Base-by-base conservation (phyloP, 2,329 filamentous ascomycete genomes). In the Colletotrichum caudatum region DNA sequence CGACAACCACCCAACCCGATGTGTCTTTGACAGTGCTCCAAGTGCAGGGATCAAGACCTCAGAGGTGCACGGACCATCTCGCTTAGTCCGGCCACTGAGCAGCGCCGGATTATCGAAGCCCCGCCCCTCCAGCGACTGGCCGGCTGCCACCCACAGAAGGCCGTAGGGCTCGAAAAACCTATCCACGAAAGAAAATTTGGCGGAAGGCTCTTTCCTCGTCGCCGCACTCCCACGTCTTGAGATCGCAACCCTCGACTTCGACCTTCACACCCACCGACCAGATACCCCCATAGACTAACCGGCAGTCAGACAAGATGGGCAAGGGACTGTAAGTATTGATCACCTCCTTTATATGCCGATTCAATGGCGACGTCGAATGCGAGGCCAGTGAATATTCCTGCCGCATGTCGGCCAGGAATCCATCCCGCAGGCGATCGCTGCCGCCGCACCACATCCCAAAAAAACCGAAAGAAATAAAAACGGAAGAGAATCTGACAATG, bases 291-390 rank as follows among this genome's bases (percentile, higher is more conserved):
- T 69, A 71, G 69, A 69, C 69, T 71, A 71, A 71, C 56, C 66
- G 70, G 67, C 70, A 72, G 67, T 72, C 78, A 80, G 82, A 80
- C 80, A 91, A 82, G 80, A 91, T 91, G 89, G 88, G 87, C 82
- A 87, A 89, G 83, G 89, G 89, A 89, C 89, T 87, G 85, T 87
- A 81, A 86, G 85, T 87, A 73, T 59, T 59, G 20, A 56, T 57
- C 23, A 18, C 35, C 29, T 16, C 9, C 20, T n/a, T 20, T 16
- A 5, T 48, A 33, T 8, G 16, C 20, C 3, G 37, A 53, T 35
- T 64, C 53, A 69, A 37, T 20, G 59, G 29, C 39, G 41, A 66
- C 56, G 29, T 44, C 61, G 58, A 41, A 41, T 53, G 44, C 41
- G 11, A n/a, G 26, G 35, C n/a, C 14, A 7, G 29, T 29, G 29